Conservation (phyloP, 441 rosid species). For the Syzygium malaccense region DNA sequence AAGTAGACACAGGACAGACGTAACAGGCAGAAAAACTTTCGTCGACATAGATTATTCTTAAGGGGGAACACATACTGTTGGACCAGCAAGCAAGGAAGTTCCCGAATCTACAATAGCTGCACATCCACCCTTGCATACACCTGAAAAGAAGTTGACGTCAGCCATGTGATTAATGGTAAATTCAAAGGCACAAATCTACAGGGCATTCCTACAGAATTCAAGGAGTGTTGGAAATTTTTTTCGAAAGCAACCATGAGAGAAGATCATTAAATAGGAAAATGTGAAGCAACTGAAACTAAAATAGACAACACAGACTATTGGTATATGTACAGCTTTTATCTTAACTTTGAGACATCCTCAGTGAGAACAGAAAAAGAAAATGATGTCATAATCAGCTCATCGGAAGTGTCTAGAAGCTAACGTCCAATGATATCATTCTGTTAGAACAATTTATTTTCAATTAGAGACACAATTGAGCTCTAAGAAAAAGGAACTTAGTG, state of each 20-base stretch:
- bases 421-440: not conserved
- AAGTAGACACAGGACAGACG: not conserved
- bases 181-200: not conserved
- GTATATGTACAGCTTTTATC: not conserved
- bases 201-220: not conserved
- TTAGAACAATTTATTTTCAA: not conserved
- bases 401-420: not conserved
- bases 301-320: not conserved
- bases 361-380: not conserved
- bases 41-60: not conserved
- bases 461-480: not conserved
- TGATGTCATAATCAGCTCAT: not conserved
- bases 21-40: not conserved
- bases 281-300: not conserved
- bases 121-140: slow-evolving; percentile 55
- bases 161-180: not conserved
- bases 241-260: not conserved
- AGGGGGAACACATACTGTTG: slow-evolving; percentile 34
- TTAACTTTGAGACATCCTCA: not conserved
- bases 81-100: slow-evolving; percentile 76
- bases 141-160: slow-evolving; percentile 15
- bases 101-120: slow-evolving; percentile 81
- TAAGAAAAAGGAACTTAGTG: not conserved
- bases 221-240: not conserved
- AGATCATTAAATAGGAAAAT: not conserved